Percentiles rank a stretch among this genome's conserved stretches.
Evolutionary conservation across 1,139 yeast species (phyloP).

Genomic region (Saccharomyces pastorianus): DNA sequence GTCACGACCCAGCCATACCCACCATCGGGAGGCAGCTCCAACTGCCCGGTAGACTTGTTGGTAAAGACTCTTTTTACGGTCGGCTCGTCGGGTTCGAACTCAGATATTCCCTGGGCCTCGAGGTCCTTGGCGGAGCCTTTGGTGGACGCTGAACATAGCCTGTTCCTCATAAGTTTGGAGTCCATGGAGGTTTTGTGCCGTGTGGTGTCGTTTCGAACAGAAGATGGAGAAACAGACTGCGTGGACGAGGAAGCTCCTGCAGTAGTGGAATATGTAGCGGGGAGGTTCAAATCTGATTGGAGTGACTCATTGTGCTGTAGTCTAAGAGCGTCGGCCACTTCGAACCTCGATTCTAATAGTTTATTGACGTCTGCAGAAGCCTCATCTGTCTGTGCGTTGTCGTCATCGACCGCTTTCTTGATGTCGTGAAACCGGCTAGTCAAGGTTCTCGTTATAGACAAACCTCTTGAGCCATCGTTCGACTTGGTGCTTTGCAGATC

Average conservation of each 20-base stretch:
- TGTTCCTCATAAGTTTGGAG: background rate
- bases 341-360: slow-evolving; percentile 22
- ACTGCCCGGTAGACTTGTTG: slow-evolving; percentile 27
- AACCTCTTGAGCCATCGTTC: slow-evolving; percentile 3
- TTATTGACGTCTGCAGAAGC: slow-evolving; percentile 12
- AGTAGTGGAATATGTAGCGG: background rate
- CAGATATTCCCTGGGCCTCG: slow-evolving; percentile 3
- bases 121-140: slow-evolving; percentile 10
- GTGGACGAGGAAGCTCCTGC: background rate
- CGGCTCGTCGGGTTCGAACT: slow-evolving; percentile 3
- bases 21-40: slow-evolving; percentile 51
- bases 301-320: slow-evolving; percentile 13
- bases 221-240: background rate
- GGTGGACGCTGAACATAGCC: background rate
- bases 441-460: slow-evolving; percentile 10
- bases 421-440: slow-evolving; percentile 13
- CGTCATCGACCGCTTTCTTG: slow-evolving; percentile 23
- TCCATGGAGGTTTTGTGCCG: background rate
- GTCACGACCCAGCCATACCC: slow-evolving; percentile 69
- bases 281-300: slow-evolving; percentile 6
- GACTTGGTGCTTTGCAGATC: background rate
- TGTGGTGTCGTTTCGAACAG: background rate
- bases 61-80: slow-evolving; percentile 32
- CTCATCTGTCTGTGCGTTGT: slow-evolving; percentile 18
- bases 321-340: slow-evolving; percentile 27